phyloP scores from a whole-genome alignment of 371 early-diverging fungal genomes.

The Blakeslea trispora region DNA sequence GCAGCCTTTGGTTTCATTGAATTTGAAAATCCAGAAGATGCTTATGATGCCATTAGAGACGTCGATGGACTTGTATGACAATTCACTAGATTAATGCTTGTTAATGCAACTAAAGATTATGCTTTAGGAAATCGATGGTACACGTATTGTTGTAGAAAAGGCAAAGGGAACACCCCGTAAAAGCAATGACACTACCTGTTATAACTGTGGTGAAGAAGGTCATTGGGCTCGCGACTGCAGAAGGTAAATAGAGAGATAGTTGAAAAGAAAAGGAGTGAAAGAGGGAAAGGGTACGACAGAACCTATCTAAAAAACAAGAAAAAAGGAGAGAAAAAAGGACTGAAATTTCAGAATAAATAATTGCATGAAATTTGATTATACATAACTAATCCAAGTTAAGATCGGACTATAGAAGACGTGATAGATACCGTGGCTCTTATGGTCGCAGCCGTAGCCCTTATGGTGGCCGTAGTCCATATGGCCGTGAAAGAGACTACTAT shows the following conservation, averaged over 20 bases:
- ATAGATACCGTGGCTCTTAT: not conserved
- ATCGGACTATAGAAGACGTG: conserved; percentile 1
- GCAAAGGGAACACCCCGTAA: conserved; percentile 57
- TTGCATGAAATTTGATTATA: not conserved
- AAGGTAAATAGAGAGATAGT: conserved; percentile 18
- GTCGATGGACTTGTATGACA: conserved; percentile 52
- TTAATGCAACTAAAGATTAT: not conserved
- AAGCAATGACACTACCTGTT: conserved; percentile 58
- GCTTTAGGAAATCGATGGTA: conserved; percentile 46
- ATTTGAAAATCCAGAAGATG: conserved; percentile 68
- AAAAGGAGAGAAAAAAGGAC: no score
- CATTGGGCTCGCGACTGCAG: conserved; percentile 25
- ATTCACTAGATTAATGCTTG: not conserved
- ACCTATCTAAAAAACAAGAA: no score
- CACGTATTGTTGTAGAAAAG: conserved; percentile 63
- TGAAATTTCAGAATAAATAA: not conserved
- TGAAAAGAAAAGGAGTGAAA: not conserved
- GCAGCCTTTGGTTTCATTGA: conserved; percentile 63
- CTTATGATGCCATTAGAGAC: conserved; percentile 68
- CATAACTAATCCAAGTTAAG: not conserved
- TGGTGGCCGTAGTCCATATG: conserved; percentile 12
- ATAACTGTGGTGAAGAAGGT: conserved; percentile 63
- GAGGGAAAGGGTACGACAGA: not conserved
- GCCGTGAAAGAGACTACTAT: conserved; percentile 9
- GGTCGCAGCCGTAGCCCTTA: not conserved